A percentile compares a stretch with the other conserved stretches of the same genome.
Conservation (phyloP, 257 asterid species). For the Ehretia macrophylla region DNA sequence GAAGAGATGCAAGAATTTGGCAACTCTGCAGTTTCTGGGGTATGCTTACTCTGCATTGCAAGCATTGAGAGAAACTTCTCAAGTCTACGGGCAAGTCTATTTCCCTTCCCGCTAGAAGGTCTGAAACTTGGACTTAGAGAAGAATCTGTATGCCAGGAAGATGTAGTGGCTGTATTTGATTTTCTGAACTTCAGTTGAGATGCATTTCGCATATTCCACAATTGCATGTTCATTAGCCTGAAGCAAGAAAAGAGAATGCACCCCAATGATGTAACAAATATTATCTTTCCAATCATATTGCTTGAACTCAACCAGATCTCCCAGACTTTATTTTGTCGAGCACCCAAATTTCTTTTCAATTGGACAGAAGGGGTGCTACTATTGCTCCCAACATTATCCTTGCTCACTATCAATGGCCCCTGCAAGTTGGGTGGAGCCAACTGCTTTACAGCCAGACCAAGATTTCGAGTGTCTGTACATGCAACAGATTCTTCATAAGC, state of each 20-base stretch:
- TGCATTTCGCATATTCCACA: constrained; percentile 46
- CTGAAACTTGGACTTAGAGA: constrained; percentile 33
- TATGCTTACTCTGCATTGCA: constrained; percentile 28
- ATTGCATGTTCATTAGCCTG: constrained; percentile 44
- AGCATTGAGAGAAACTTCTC: constrained; percentile 50
- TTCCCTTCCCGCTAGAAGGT: constrained; percentile 27
- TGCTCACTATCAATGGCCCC: constrained; percentile 50
- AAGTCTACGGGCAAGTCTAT: constrained; percentile 35
- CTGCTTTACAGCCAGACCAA: constrained; percentile 80
- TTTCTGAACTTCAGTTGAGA: constrained; percentile 39
- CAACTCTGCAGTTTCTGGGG: constrained; percentile 42
- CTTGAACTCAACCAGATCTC: constrained; percentile 43
- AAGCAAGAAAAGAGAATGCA: constrained; percentile 50
- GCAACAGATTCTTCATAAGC: constrained; percentile 39
- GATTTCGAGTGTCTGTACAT: constrained; percentile 44
- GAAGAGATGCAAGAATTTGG: constrained; percentile 56
- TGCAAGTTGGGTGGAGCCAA: constrained; percentile 69
- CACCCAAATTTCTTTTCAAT: constrained; percentile 71
- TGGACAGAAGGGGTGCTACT: constrained; percentile 45
- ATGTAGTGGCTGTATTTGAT: constrained; percentile 36
- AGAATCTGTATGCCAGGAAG: constrained; percentile 28
- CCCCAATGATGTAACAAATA: constrained; percentile 60
- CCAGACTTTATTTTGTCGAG: constrained; percentile 58
- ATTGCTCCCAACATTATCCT: constrained; percentile 35
- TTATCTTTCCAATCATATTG: constrained; percentile 47